A percentile compares a stretch with the other conserved stretches of the same genome.
Conservation (phyloP, 352 stramenopile species). For the Globisporangium spinosum region DNA sequence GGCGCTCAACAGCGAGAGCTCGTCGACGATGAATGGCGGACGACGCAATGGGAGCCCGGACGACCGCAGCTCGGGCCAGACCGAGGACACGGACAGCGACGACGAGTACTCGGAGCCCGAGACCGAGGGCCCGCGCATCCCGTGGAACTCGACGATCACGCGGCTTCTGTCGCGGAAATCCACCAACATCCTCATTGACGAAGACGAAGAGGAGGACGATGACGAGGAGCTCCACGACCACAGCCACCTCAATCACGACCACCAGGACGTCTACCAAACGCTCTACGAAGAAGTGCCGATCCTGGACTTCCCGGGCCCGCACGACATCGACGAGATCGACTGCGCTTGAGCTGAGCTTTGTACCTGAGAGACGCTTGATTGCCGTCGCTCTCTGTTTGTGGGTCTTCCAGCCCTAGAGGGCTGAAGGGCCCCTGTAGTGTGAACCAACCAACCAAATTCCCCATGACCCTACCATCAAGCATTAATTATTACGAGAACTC, state of each 20-base stretch:
- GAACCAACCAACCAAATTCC: neutral
- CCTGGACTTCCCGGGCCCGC: conserved; percentile 39
- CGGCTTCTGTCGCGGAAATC: conserved; percentile 44
- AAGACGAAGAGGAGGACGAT: conserved; percentile 47
- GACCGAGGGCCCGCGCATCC: conserved; percentile 35
- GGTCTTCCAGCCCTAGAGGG: neutral
- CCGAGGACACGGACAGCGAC: conserved; percentile 25
- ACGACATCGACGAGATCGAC: conserved; percentile 48
- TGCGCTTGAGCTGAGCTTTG: conserved; percentile 19
- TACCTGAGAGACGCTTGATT: neutral
- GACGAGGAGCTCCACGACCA: neutral
- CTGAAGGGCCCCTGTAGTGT: neutral
- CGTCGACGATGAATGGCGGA: neutral
- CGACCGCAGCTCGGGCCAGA: conserved; percentile 20
- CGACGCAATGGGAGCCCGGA: neutral
- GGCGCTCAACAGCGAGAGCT: conserved; percentile 9
- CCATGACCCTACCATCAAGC: neutral
- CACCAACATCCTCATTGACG: conserved; percentile 55
- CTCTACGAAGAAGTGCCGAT: conserved; percentile 44
- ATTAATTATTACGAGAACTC: conserved; percentile 18
- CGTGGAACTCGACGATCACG: conserved; percentile 40
- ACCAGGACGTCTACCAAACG: conserved; percentile 13
- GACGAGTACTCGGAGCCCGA: conserved; percentile 31
- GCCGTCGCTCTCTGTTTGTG: neutral
- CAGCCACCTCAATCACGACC: neutral